phyloP scores from a whole-genome alignment of 225 moss, liverwort and hornwort genomes.

The Pseudoscleropodium purum region DNA sequence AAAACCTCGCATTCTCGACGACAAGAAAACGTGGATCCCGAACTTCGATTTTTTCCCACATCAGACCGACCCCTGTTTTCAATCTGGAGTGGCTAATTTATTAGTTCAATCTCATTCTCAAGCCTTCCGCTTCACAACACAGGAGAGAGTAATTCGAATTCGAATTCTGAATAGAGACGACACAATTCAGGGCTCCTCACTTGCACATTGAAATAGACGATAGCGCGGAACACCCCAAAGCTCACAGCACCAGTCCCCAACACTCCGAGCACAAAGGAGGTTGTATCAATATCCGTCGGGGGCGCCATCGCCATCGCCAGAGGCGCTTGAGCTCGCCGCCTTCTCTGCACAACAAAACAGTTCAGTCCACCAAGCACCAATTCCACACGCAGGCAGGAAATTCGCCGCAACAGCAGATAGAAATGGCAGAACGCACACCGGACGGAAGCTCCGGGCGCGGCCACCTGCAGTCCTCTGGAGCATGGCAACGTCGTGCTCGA shows the following conservation, averaged over 20 bases:
- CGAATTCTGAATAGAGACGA: not conserved
- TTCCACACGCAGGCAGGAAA: not conserved
- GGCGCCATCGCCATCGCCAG: conserved; percentile 21
- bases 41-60: not conserved
- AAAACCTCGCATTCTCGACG: not conserved
- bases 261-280: conserved; percentile 13
- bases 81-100: not conserved
- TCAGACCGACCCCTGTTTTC: not conserved
- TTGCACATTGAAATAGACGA: conserved; percentile 58
- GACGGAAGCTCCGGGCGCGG: not conserved
- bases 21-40: not conserved
- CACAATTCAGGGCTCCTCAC: conserved; percentile 18
- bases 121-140: not conserved
- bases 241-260: conserved; percentile 22
- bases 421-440: conserved; percentile 6
- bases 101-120: not conserved
- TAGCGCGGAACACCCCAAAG: conserved; percentile 43
- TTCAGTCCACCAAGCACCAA: not conserved
- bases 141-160: not conserved
- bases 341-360: conserved; percentile 16
- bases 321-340: conserved; percentile 14
- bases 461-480: not conserved
- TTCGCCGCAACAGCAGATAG: not conserved
- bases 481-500: not conserved
- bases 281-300: conserved; percentile 22